Conservation (phyloP, 495 filamentous ascomycete species). For the Penicillium pancosmium region DNA sequence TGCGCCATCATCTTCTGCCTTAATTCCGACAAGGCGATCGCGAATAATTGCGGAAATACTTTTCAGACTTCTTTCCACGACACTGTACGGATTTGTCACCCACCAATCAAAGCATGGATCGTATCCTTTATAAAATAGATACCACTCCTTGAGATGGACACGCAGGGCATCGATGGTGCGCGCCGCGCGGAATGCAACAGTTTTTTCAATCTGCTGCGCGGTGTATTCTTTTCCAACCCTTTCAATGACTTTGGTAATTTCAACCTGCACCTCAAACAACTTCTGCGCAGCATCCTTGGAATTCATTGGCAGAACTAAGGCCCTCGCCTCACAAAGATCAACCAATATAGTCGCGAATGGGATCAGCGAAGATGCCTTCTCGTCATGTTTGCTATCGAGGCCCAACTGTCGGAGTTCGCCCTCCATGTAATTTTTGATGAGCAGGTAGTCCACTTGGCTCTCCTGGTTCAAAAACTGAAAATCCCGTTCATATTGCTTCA, state of each 20-base stretch:
- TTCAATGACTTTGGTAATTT: conserved; percentile 26
- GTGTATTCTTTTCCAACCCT: conserved; percentile 12
- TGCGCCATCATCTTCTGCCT: conserved; percentile 37
- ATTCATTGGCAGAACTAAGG: conserved; percentile 35
- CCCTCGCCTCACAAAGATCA: conserved; percentile 43
- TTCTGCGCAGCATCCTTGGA: conserved; percentile 36
- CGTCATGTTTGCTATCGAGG: conserved; percentile 36
- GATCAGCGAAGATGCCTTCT: conserved; percentile 34
- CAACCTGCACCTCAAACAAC: conserved; percentile 26
- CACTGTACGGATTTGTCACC: conserved; percentile 40
- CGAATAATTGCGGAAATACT: conserved; percentile 30
- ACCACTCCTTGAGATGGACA: conserved; percentile 40
- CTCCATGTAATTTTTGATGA: conserved; percentile 43
- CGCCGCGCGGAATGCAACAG: conserved; percentile 45
- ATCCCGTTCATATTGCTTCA: conserved; percentile 27
- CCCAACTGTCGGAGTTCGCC: conserved; percentile 36
- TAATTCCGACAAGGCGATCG: conserved; percentile 43
- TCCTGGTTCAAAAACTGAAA: conserved; percentile 34
- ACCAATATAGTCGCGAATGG: conserved; percentile 38
- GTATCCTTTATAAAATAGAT: conserved; percentile 48
- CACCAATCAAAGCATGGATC: conserved; percentile 55
- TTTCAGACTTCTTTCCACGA: conserved; percentile 32
- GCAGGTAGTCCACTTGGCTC: conserved; percentile 44
- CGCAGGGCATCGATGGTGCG: conserved; percentile 36
- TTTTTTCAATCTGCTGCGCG: conserved; percentile 29